These are phyloP conservation scores for Saccharomycopsis selenospora DNA, from an alignment of 805 yeast species.

Conservation along the genomic window DNA sequence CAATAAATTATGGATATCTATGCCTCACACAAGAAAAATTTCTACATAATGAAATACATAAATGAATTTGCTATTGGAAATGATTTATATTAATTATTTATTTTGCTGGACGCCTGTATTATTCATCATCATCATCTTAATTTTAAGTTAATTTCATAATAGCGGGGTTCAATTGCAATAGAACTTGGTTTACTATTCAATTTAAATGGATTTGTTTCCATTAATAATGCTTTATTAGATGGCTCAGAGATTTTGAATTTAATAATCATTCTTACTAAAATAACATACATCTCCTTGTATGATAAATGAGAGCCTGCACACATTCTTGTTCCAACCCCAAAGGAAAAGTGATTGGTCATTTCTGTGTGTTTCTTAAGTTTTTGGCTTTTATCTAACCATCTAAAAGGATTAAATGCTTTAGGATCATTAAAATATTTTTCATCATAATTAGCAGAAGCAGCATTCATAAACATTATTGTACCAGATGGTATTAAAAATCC, in stretches of 20 bases:
- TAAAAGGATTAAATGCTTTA: conserved; percentile 41
- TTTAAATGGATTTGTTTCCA: conserved; percentile 46
- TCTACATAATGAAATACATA: not conserved
- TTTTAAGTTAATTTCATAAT: not conserved
- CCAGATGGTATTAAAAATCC: conserved; percentile 43
- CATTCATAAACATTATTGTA: conserved; percentile 56
- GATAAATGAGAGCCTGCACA: conserved; percentile 67
- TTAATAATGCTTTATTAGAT: conserved; percentile 24
- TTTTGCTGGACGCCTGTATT: too few species aligned
- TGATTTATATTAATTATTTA: too few species aligned
- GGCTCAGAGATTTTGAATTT: conserved; percentile 45
- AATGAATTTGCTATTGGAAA: too few species aligned
- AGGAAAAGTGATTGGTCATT: conserved; percentile 35
- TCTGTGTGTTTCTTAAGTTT: conserved; percentile 18
- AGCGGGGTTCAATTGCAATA: conserved; percentile 53
- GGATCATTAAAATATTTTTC: conserved; percentile 36
- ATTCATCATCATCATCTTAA: not conserved
- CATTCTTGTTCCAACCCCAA: conserved; percentile 68
- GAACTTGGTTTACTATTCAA: conserved; percentile 48
- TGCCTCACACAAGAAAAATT: not conserved
- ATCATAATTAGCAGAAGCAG: conserved; percentile 69
- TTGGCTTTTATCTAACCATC: conserved; percentile 38
- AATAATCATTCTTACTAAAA: conserved; percentile 46
- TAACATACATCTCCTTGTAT: conserved; percentile 53
- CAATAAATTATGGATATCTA: not conserved